These are phyloP conservation scores for Trichophyton schoenleinii DNA, from an alignment of 2,329 filamentous ascomycete species.

Conservation along the genomic window DNA sequence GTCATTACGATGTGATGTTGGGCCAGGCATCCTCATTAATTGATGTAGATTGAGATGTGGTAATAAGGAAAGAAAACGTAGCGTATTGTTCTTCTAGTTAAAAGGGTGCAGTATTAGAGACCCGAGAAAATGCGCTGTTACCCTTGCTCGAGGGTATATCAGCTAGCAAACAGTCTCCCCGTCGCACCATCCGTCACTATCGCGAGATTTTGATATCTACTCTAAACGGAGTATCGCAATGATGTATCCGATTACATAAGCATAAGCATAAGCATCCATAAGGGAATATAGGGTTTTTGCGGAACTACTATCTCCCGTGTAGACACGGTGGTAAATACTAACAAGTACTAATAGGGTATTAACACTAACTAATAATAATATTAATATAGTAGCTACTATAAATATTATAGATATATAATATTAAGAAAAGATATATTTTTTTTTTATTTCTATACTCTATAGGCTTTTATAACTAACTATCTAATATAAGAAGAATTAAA, in stretches of 20 bases:
- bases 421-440: too few species aligned
- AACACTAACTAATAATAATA: too few species aligned
- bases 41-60: not conserved
- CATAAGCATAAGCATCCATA: too few species aligned
- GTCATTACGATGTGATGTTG: conserved; percentile 24
- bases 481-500: too few species aligned
- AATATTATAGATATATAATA: too few species aligned
- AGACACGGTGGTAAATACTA: too few species aligned
- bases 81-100: not conserved
- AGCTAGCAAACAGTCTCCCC: not conserved
- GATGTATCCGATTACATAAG: not conserved
- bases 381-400: too few species aligned
- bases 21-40: conserved; percentile 23
- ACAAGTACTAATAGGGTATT: too few species aligned
- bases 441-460: too few species aligned
- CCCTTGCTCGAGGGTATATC: not conserved
- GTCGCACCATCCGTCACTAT: not conserved
- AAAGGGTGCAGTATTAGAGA: not conserved
- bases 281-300: too few species aligned
- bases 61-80: not conserved
- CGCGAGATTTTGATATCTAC: not conserved
- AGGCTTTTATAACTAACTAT: too few species aligned
- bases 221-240: not conserved
- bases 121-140: not conserved
- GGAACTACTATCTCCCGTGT: too few species aligned